A percentile compares a stretch with the other conserved stretches of the same genome.
phyloP scores from a whole-genome alignment of 371 early-diverging fungal species.

The Mortierella sp. region DNA sequence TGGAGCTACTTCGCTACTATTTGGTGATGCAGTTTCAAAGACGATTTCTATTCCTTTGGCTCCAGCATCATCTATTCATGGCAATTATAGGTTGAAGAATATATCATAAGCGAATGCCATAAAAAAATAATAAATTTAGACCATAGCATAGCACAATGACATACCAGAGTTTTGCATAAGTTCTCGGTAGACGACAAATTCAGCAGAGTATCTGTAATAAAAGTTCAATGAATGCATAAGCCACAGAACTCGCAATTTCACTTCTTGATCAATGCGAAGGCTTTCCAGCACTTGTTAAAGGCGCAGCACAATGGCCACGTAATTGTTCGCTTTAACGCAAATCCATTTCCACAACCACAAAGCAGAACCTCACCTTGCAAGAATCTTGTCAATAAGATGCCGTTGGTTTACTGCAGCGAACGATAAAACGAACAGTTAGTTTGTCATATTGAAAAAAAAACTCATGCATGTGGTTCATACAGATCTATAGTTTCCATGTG shows the following conservation, averaged over 20 bases:
- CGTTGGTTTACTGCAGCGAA: conserved; percentile 83
- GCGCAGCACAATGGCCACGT: conserved; percentile 14
- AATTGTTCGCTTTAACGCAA: conserved; percentile 5
- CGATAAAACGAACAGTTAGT: not conserved
- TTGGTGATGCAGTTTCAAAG: conserved; percentile 65
- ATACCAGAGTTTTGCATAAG: conserved; percentile 83
- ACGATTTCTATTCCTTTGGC: conserved; percentile 68
- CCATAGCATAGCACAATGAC: not conserved
- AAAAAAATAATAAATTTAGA: not conserved
- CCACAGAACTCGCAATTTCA: not conserved
- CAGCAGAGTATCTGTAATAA: conserved; percentile 74
- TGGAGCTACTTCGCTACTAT: conserved; percentile 55
- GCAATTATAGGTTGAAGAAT: not conserved
- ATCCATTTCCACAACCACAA: conserved; percentile 13
- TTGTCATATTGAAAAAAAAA: conserved; percentile 1
- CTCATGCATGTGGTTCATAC: not conserved
- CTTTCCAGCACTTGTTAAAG: not conserved
- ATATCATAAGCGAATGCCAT: too few species aligned
- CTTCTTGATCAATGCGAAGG: not conserved
- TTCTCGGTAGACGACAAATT: conserved; percentile 80
- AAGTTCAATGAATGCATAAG: not conserved
- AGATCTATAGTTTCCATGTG: not conserved
- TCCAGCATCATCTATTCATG: conserved; percentile 70
- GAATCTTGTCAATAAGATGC: conserved; percentile 93
- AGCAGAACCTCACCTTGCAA: conserved; percentile 72